Evolutionary conservation across 1,284 basidiomycete species (phyloP), one percentile per base, ranked within the genome.

Genomic region (Rhodotorula sp.): DNA sequence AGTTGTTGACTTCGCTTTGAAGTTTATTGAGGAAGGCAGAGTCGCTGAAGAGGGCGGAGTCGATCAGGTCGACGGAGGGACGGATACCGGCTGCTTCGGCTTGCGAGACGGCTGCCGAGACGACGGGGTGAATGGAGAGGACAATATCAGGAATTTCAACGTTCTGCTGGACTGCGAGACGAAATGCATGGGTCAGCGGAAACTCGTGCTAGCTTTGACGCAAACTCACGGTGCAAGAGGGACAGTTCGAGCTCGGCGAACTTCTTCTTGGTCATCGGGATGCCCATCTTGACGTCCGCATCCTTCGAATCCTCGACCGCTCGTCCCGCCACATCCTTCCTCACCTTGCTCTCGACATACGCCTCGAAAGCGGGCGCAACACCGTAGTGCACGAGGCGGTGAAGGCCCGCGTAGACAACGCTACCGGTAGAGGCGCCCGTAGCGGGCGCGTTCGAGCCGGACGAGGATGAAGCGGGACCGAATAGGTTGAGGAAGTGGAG

Each of bases 341-440:
- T 59, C 68, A 81, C 79, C 66, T 81, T 82, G 59, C 84, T 83
- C 61, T 80, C 82, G 39, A 97, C 92, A 77, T 96, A 98, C 20
- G 94, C 94, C 80, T 98, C 94, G 77, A 99, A 98, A 89, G 93
- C 98, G 0, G 95, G 94, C 73, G 97, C 94, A 59, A 98, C 93
- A 77, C 93, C 95, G 73, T 88, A 90, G 78, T 95, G 96, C 19
- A 99, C 93, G 34, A 99, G 87, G n/a, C 92, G 91, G 80, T 98
- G 94, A 27, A 99, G 82, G 78, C 92, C 92, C 80, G 98, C 95
- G 78, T 98, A 99, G 0, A 95, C 94, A 1, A 92, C 82, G 1
- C 78, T 75, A 39, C 79, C 80, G n/a, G 79, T 70, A 17, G 78
- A 78, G 32, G 79, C 80, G 27, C 79, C 81, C 36, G 22, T 36